Evolutionary conservation across 306 rosid species (phyloP).

Genomic region (Herpetospermum pedunculosum): DNA sequence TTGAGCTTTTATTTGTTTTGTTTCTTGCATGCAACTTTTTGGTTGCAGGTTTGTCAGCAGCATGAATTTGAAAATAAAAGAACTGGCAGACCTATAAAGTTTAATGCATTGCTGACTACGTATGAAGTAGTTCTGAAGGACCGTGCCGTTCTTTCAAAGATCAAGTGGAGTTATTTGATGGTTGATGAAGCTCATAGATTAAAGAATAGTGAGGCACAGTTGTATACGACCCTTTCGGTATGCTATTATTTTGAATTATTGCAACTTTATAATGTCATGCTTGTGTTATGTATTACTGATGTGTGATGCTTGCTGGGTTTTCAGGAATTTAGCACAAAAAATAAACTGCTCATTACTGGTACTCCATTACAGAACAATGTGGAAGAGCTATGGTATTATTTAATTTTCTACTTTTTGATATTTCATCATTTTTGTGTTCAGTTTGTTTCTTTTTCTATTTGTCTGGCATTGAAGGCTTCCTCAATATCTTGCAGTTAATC

Average conservation of each 20-base stretch:
- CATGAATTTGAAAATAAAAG: conserved; percentile 72
- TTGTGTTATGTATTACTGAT: conserved; percentile 8
- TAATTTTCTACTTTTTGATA: neutral
- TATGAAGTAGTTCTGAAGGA: conserved; percentile 96
- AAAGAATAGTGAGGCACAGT: conserved; percentile 96
- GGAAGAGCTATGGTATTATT: conserved; percentile 88
- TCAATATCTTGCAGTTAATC: neutral
- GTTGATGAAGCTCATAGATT: conserved; percentile 99
- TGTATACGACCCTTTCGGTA: conserved; percentile 90
- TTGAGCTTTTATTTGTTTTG: neutral
- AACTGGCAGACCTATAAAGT: conserved; percentile 68
- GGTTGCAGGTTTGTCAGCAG: conserved; percentile 90
- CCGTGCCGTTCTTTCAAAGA: conserved; percentile 85
- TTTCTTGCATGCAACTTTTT: neutral
- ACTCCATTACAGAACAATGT: conserved; percentile 97
- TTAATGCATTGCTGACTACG: conserved; percentile 79
- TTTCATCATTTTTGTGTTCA: neutral
- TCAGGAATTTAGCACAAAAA: conserved; percentile 99
- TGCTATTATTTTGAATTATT: conserved; percentile 17
- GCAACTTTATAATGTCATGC: conserved; percentile 4
- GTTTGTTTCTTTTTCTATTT: neutral
- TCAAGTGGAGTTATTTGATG: conserved; percentile 93
- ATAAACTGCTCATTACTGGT: conserved; percentile 94
- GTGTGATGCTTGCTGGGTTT: conserved; percentile 7
- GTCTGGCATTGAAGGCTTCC: neutral